These are phyloP conservation scores for Tubosaeta brunneosetosa DNA, from an alignment of 768 basidiomycete species.

Conservation along the genomic window DNA sequence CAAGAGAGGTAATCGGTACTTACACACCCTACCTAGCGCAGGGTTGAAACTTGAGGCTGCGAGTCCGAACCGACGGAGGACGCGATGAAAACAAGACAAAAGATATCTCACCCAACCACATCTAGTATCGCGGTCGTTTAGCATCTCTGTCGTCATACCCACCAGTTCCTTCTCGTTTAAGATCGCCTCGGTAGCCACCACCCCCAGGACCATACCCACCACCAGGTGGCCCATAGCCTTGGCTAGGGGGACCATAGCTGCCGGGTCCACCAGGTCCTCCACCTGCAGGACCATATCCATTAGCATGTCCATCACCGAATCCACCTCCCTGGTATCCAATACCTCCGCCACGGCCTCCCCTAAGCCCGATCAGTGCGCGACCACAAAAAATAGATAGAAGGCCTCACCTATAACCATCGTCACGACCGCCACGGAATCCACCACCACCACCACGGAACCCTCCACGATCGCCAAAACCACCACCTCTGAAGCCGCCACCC, in stretches of 20 bases:
- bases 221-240: slow-evolving; percentile 43
- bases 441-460: slow-evolving; percentile 40
- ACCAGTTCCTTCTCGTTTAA: slow-evolving; percentile 71
- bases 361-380: slow-evolving; percentile 23
- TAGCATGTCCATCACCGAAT: slow-evolving; percentile 48
- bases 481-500: slow-evolving; percentile 43
- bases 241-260: slow-evolving; percentile 36
- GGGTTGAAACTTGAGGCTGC: slow-evolving; percentile 22
- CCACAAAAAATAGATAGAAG: background rate
- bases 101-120: slow-evolving; percentile 34
- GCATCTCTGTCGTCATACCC: slow-evolving; percentile 78
- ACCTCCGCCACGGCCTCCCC: slow-evolving; percentile 66
- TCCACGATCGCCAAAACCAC: slow-evolving; percentile 38
- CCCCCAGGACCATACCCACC: slow-evolving; percentile 43
- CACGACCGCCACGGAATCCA: slow-evolving; percentile 35
- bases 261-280: slow-evolving; percentile 40
- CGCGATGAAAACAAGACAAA: slow-evolving; percentile 19
- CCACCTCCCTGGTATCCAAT: slow-evolving; percentile 66
- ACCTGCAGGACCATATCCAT: slow-evolving; percentile 52
- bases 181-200: slow-evolving; percentile 63
- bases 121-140: slow-evolving; percentile 79
- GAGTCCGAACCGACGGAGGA: slow-evolving; percentile 21
- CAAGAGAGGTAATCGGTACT: slow-evolving; percentile 27
- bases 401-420: slow-evolving; percentile 50
- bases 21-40: slow-evolving; percentile 33